Evolutionary conservation across 1,139 yeast genomes (phyloP).

Genomic region (Saccharomyces hybrid): DNA sequence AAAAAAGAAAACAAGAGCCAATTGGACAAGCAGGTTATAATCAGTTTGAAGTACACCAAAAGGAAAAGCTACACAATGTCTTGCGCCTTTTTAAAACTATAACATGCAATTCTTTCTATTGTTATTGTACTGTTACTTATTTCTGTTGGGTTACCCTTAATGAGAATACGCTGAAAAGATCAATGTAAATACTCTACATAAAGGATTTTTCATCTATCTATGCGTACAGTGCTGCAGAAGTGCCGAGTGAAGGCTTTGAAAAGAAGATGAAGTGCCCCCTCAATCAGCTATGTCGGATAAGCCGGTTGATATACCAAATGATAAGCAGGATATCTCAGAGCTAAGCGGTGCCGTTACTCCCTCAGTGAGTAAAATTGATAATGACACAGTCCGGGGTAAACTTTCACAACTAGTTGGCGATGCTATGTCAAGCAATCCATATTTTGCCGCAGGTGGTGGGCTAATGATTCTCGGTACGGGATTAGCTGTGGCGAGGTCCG

Average conservation of each 20-base stretch:
- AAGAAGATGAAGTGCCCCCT: not conserved
- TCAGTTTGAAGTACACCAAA: not conserved
- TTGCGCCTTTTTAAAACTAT: too few species aligned
- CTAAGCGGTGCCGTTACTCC: slow-evolving; percentile 38
- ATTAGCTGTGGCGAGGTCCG: slow-evolving; percentile 69
- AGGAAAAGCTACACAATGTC: not conserved
- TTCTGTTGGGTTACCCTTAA: not conserved
- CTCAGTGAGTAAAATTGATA: slow-evolving; percentile 44
- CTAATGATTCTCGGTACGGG: slow-evolving; percentile 88
- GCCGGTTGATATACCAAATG: not conserved
- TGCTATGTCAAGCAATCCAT: slow-evolving; percentile 69
- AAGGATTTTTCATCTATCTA: not conserved
- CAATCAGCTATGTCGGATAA: not conserved
- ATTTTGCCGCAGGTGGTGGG: slow-evolving; percentile 97
- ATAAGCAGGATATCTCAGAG: slow-evolving; percentile 11
- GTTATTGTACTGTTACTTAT: not conserved
- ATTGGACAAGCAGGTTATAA: not conserved
- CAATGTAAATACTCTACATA: not conserved
- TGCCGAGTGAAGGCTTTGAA: not conserved
- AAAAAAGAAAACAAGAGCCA: not conserved
- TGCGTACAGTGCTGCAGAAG: not conserved
- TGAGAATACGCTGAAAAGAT: not conserved
- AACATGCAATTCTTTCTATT: not conserved
- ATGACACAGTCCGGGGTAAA: slow-evolving; percentile 8
- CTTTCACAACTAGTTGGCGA: slow-evolving; percentile 38